Conservation (phyloP, 1,284 basidiomycete genomes). For the Fomitopsis betulina region DNA sequence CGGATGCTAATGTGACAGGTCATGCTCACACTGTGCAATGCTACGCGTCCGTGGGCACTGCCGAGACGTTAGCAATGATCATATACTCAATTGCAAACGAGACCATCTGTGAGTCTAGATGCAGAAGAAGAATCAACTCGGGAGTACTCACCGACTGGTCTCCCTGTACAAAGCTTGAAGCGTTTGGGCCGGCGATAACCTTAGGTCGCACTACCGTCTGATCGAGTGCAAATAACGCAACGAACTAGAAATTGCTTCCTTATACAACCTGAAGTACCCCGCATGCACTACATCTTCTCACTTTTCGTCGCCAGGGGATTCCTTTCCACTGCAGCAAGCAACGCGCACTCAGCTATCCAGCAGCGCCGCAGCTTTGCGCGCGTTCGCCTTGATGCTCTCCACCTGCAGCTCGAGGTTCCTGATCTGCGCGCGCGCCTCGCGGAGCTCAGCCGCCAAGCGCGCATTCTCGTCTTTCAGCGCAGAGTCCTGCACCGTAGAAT, state of each 20-base stretch:
- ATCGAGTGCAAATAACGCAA: neutral
- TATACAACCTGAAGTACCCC: neutral
- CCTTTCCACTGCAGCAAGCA: neutral
- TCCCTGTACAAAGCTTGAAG: too few species aligned
- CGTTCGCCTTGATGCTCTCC: conserved; percentile 72
- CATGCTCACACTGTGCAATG: too few species aligned
- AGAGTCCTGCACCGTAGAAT: conserved; percentile 8
- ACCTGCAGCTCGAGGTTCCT: conserved; percentile 79
- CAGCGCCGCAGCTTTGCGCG: conserved; percentile 53
- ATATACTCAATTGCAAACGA: too few species aligned
- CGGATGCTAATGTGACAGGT: too few species aligned
- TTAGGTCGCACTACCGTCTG: neutral
- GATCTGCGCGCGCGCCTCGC: conserved; percentile 76
- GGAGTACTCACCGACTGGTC: too few species aligned
- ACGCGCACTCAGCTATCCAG: conserved; percentile 17
- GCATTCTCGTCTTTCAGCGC: conserved; percentile 55
- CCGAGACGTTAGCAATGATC: too few species aligned
- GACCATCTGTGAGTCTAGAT: too few species aligned
- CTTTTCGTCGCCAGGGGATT: neutral
- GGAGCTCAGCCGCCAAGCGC: conserved; percentile 56
- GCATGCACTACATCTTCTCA: neutral
- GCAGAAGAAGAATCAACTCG: too few species aligned
- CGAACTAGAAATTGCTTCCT: neutral
- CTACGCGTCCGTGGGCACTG: too few species aligned
- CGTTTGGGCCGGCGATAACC: too few species aligned